Evolutionary conservation across 1,139 yeast species (phyloP).

Genomic region (Lodderomyces margitis): DNA sequence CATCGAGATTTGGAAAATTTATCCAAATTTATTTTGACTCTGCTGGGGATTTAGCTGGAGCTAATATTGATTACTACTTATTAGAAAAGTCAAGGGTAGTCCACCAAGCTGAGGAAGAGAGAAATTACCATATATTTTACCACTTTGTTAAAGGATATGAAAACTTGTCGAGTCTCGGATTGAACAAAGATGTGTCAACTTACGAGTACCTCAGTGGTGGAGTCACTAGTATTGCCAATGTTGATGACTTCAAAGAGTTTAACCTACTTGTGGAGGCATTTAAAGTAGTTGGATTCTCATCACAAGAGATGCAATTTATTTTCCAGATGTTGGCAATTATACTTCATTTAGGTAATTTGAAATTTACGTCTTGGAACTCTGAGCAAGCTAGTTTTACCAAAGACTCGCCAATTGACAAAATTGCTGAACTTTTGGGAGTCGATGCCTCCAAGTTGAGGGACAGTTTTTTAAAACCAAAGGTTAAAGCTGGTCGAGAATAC

Average conservation of each 20-base stretch:
- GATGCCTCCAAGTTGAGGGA: conserved; percentile 53
- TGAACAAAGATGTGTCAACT: conserved; percentile 43
- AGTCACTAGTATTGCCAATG: conserved; percentile 56
- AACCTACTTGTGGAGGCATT: conserved; percentile 61
- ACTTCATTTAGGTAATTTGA: conserved; percentile 82
- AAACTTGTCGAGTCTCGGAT: conserved; percentile 47
- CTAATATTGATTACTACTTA: conserved; percentile 91
- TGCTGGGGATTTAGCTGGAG: conserved; percentile 66
- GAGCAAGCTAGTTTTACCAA: conserved; percentile 77
- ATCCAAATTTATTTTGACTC: conserved; percentile 72
- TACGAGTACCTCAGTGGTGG: conserved; percentile 61
- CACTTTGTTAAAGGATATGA: conserved; percentile 75
- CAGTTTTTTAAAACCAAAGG: conserved; percentile 70
- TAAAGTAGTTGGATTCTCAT: conserved; percentile 66
- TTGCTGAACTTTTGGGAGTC: conserved; percentile 68
- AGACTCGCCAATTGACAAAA: conserved; percentile 51
- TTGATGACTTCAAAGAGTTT: conserved; percentile 75
- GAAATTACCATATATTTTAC: conserved; percentile 92
- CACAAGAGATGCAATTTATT: conserved; percentile 55
- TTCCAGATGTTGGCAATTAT: conserved; percentile 72
- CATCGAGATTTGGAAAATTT: conserved; percentile 96
- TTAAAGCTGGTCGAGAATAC: conserved; percentile 87
- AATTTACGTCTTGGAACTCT: conserved; percentile 65
- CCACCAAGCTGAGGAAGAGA: conserved; percentile 69
- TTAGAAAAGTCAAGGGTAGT: conserved; percentile 93